Evolutionary conservation across 1,139 yeast species (phyloP).

Genomic region (Pichia sp.): DNA sequence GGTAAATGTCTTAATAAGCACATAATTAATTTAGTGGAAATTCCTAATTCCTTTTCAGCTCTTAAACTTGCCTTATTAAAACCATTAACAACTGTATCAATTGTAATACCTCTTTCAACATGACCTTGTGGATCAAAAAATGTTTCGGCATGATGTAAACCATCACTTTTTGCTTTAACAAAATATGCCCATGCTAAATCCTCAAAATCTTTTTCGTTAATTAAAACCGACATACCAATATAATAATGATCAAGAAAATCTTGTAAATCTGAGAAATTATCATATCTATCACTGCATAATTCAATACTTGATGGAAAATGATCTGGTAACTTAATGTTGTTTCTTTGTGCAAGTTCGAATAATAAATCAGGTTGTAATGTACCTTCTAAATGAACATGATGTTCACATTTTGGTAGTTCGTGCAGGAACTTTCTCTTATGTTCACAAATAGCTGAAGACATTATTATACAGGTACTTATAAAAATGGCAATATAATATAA

Average conservation of each 20-base stretch:
- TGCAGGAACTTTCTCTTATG: slow-evolving; percentile 40
- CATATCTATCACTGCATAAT: slow-evolving; percentile 48
- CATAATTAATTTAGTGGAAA: slow-evolving; percentile 67
- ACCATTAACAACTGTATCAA: slow-evolving; percentile 58
- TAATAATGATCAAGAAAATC: slow-evolving; percentile 74
- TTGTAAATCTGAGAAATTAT: slow-evolving; percentile 57
- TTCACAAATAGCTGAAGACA: slow-evolving; percentile 11
- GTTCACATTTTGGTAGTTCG: slow-evolving; percentile 77
- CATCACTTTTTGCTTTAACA: slow-evolving; percentile 52
- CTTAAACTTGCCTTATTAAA: slow-evolving; percentile 55
- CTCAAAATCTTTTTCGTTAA: slow-evolving; percentile 60
- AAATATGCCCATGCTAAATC: slow-evolving; percentile 74
- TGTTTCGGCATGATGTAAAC: slow-evolving; percentile 50
- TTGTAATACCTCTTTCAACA: slow-evolving; percentile 53
- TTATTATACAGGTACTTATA: neutral
- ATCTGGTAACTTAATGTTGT: slow-evolving; percentile 52
- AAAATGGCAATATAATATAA: neutral
- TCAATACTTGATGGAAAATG: slow-evolving; percentile 44
- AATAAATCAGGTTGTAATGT: slow-evolving; percentile 67
- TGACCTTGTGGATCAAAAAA: slow-evolving; percentile 86
- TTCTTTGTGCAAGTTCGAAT: slow-evolving; percentile 57
- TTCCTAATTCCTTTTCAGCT: slow-evolving; percentile 52
- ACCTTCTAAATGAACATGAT: slow-evolving; percentile 77
- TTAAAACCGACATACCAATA: slow-evolving; percentile 68
- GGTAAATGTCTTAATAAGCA: slow-evolving; percentile 73